Evolutionary conservation across 768 basidiomycete genomes (phyloP).

Genomic region (Suillus occidentalis): DNA sequence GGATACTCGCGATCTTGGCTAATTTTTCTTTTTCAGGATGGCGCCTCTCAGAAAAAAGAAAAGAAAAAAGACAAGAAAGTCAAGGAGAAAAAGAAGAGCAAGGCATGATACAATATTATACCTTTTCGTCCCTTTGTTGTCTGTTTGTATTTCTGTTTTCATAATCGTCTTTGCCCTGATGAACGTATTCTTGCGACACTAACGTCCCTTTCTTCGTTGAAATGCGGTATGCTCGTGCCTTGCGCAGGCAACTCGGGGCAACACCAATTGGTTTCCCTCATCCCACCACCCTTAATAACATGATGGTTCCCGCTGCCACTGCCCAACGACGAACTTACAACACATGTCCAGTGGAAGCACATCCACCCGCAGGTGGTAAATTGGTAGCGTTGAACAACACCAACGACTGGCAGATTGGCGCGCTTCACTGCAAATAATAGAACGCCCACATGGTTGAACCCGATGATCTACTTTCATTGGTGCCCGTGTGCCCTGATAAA

Average conservation of each 20-base stretch:
- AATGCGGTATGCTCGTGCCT: neutral
- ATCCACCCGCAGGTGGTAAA: neutral
- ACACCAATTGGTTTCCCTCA: neutral
- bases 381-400: neutral
- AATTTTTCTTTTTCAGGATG: slow-evolving; percentile 25
- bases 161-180: neutral
- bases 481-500: neutral
- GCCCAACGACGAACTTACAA: neutral
- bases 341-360: neutral
- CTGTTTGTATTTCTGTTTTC: neutral
- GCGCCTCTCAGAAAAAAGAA: slow-evolving; percentile 37
- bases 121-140: slow-evolving; percentile 2
- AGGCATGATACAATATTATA: slow-evolving; percentile 32
- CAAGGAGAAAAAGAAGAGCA: slow-evolving; percentile 59
- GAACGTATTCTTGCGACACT: neutral
- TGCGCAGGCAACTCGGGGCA: neutral
- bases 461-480: neutral
- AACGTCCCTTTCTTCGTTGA: neutral
- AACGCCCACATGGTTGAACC: neutral
- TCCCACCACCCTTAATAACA: neutral
- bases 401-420: neutral
- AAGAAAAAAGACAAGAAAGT: slow-evolving; percentile 42
- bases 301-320: neutral
- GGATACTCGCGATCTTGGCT: slow-evolving; percentile 8
- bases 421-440: neutral